Evolutionary conservation across 73 alveolate species (phyloP), one percentile per base, ranked within the genome.

Genomic region (Symbiodinium pilosum): DNA sequence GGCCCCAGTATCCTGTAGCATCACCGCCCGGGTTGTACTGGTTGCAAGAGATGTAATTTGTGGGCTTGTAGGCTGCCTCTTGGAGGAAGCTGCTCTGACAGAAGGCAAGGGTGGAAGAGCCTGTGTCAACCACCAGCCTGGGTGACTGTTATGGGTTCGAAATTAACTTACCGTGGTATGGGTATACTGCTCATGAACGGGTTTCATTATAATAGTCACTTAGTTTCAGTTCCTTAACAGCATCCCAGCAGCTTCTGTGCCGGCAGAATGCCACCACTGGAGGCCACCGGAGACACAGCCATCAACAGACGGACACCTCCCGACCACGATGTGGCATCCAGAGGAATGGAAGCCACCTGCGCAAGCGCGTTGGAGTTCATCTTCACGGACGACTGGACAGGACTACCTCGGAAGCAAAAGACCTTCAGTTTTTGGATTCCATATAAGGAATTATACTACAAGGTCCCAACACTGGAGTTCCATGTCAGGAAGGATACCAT

Each of bases 1-100:
- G 87, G 54, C 87, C 87, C 87, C 87, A 81, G 32, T 81, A 81
- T 36, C 87, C 87, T 12, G 87, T 39, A 5, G 52, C 18, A 21
- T 81, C 51, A 20, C 87, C 87, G 1, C 87, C 87, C 9, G 87
- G 87, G 56, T 81, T 81, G 87, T 81, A 81, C 87, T 81, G 54
- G n/a, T 81, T 81, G 87, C 87, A 81, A 36, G 87, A 38, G 51
- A 81, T 81, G 87, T 39, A 81, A 32, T 81, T 38, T 32, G 87
- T 39, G 51, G 87, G n/a, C 87, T 81, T 32, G n/a, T 34, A 81
- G 32, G 43, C 54, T 34, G 87, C 87, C 36, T 38, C 87, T 6
- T 39, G 36, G 59, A 81, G 43, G n/a, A 81, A 81, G 36, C 51
- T 38, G 54, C 87, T 38, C 56, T 81, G 43, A 41, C 87, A 81